Evolutionary conservation across 2,329 filamentous ascomycete genomes (phyloP), one percentile per base, ranked within the genome.

Genomic region (Alternaria novae-zelandiae): DNA sequence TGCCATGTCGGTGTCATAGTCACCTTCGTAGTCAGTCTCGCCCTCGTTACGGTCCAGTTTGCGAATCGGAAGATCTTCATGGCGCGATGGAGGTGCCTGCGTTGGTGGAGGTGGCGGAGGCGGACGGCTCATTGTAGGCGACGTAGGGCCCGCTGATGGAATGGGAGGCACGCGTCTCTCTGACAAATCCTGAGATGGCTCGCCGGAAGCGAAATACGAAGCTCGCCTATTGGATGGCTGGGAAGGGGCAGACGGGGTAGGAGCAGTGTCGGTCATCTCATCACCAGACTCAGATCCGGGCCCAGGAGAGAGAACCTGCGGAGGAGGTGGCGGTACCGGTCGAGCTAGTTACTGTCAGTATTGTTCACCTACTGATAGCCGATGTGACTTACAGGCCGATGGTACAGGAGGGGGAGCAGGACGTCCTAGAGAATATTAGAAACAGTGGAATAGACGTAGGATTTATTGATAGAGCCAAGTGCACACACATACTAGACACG

Each of bases 1-100:
- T 2, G 91, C 94, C 76, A 98, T 98, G 77, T 98, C 96, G 7
- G 96, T 98, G 72, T 98, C 96, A 77, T 98, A 98, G 76, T 98
- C 96, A 7, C 95, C 96, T 77, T 99, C 96, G 75, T 98, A 98
- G 75, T 97, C 95, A 0, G 93, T 96, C 32, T 93, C 87, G 74
- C 96, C 94, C 63, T 91, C 93, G 63, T 91, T 90, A 25, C 89
- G 90, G 13, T 90, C 90, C 44, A 86, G 82, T 21, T 69, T 74
- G 54, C 67, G 73, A 15, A 73, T 63, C 4, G 73, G 69, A 21
- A 66, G 71, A 17, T 81, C 78, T 26, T 68, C 70, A 30, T 78
- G 77, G n/a, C 80, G 76, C 57, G 74, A 78, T n/a, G 77, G 77
- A 49, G 80, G 78, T 12, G 76, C 76, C 25, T 74, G 71, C 23